Evolutionary conservation across 2,329 filamentous ascomycete genomes (phyloP).

Genomic region (Aspergillus fumigatus): DNA sequence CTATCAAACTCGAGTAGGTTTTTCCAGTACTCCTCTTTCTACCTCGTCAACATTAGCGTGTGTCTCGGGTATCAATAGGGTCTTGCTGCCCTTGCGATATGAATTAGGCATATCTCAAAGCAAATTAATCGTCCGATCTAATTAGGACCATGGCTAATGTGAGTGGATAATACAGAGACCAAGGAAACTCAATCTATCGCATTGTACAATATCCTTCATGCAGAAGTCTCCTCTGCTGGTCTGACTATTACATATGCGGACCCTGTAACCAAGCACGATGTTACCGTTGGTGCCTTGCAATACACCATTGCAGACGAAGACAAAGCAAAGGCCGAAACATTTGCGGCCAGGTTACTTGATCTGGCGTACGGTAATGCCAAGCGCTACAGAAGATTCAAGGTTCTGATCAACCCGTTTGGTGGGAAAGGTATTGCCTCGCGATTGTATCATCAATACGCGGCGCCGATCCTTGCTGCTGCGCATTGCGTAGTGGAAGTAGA

Average conservation of each 20-base stretch:
- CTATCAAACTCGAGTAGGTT: slow-evolving; percentile 48
- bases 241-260: slow-evolving; percentile 71
- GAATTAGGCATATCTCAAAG: not conserved
- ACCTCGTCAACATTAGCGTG: not conserved
- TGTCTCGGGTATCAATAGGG: not conserved
- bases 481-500: slow-evolving; percentile 71
- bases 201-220: slow-evolving; percentile 82
- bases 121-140: not conserved
- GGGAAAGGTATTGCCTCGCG: slow-evolving; percentile 73
- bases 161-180: slow-evolving; percentile 28
- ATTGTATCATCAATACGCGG: slow-evolving; percentile 69
- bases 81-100: not conserved
- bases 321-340: slow-evolving; percentile 50
- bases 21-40: slow-evolving; percentile 4
- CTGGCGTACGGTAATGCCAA: slow-evolving; percentile 67
- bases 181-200: slow-evolving; percentile 60
- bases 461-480: slow-evolving; percentile 78
- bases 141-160: slow-evolving; percentile 1
- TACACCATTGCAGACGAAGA: slow-evolving; percentile 56
- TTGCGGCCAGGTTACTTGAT: slow-evolving; percentile 61
- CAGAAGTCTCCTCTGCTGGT: slow-evolving; percentile 56
- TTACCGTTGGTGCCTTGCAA: slow-evolving; percentile 58
- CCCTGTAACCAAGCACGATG: slow-evolving; percentile 53
- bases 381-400: slow-evolving; percentile 71
- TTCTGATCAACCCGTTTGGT: slow-evolving; percentile 86